Conservation (phyloP, 2,329 filamentous ascomycete genomes). For the Emergomyces pasteurianus region DNA sequence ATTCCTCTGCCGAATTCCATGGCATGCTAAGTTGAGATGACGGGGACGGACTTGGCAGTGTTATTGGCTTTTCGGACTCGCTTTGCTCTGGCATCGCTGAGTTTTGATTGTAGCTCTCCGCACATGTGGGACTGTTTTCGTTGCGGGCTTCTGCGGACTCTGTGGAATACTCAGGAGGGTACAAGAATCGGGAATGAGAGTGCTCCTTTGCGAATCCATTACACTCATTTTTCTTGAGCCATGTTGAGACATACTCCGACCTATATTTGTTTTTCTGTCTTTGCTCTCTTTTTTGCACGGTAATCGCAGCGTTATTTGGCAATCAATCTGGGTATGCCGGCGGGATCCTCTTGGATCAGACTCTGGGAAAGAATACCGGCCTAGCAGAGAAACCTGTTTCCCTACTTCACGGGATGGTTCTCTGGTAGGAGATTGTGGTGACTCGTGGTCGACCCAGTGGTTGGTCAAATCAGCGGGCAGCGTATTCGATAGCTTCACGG, state of each 20-base stretch:
- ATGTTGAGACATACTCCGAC: background rate
- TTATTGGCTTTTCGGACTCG: slow-evolving; percentile 2
- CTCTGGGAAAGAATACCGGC: background rate
- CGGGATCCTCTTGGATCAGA: background rate
- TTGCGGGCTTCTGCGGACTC: background rate
- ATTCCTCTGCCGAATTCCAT: slow-evolving; percentile 9
- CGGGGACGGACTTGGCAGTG: slow-evolving; percentile 12
- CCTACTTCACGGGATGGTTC: background rate
- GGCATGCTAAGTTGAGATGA: slow-evolving; percentile 13
- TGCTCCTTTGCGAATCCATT: background rate
- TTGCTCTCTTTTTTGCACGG: background rate
- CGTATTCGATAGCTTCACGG: background rate
- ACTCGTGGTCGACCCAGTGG: too few species aligned
- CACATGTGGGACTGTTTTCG: background rate
- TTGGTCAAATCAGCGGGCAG: background rate
- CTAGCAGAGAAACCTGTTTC: background rate
- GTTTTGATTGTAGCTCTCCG: background rate
- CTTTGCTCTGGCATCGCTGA: background rate
- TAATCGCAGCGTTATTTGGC: background rate
- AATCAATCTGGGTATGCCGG: background rate
- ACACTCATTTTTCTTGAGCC: background rate
- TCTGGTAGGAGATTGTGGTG: background rate
- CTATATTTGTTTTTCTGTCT: background rate
- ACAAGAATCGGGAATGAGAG: background rate
- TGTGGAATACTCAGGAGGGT: background rate